These are phyloP conservation scores for Beta vulgaris DNA, from an alignment of 148 eudicot genomes.

Conservation along the genomic window DNA sequence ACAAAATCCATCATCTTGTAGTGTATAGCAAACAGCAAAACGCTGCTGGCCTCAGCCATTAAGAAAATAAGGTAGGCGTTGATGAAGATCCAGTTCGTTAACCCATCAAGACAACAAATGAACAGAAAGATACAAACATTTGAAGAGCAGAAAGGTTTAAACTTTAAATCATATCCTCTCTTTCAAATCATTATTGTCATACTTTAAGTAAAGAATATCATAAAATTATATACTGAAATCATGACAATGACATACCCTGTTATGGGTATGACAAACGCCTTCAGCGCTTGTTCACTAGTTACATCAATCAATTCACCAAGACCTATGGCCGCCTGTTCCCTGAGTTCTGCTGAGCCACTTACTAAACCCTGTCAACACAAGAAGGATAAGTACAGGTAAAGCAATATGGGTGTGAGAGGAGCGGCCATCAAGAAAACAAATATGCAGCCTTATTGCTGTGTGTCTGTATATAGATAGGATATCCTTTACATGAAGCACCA, in stretches of 20 bases:
- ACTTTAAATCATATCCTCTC: background rate
- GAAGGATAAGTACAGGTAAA: background rate
- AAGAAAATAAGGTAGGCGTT: background rate
- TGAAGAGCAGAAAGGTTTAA: background rate
- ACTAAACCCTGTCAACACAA: constrained; percentile 60
- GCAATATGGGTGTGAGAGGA: background rate
- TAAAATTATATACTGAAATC: background rate
- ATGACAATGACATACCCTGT: constrained; percentile 58
- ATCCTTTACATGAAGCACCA: background rate
- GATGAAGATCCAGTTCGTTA: background rate
- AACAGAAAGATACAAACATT: background rate
- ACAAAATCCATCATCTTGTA: too few species aligned
- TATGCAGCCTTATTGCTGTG: background rate
- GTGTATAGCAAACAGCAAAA: background rate
- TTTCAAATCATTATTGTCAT: background rate
- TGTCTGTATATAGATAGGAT: background rate
- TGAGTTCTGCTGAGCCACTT: constrained; percentile 93
- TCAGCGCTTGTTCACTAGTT: constrained; percentile 80
- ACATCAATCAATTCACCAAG: constrained; percentile 98
- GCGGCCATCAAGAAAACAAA: constrained; percentile 5
- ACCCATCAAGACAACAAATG: background rate
- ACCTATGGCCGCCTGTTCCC: constrained; percentile 97
- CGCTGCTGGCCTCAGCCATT: background rate
- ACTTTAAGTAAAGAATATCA: background rate
- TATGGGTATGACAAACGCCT: constrained; percentile 85